Evolutionary conservation across 192 early-diverging fungal genomes (phyloP).

Genomic region (Linnemannia exigua): DNA sequence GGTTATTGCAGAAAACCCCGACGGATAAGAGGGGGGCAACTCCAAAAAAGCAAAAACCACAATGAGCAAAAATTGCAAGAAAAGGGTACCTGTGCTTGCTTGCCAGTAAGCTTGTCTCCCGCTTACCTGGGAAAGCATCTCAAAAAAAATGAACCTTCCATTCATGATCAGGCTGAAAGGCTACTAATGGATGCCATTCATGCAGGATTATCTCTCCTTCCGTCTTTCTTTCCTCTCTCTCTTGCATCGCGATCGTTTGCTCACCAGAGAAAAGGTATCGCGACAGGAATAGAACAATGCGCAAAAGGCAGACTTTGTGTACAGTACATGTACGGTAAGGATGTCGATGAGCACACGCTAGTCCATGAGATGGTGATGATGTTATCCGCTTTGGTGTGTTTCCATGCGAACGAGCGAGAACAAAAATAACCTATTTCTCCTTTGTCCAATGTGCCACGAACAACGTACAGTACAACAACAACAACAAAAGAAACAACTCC

Average conservation of each 20-base stretch:
- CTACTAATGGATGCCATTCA: too few species aligned
- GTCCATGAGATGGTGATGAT: conserved; percentile 2
- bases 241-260: neutral
- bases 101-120: neutral
- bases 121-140: too few species aligned
- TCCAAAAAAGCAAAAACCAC: neutral
- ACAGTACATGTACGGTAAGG: neutral
- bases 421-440: too few species aligned
- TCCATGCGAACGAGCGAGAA: neutral
- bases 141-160: too few species aligned
- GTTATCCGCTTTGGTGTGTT: neutral
- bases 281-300: neutral
- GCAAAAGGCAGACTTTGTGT: neutral
- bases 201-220: too few species aligned
- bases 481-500: too few species aligned
- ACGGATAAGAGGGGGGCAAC: neutral
- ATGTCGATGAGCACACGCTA: neutral
- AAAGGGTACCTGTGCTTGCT: neutral
- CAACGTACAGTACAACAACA: too few species aligned
- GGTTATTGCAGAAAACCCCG: neutral
- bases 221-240: neutral
- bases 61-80: neutral
- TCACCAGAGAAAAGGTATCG: neutral
- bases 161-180: too few species aligned
- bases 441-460: too few species aligned